Conservation (phyloP, 805 yeast species). For the Yamadazyma nakazawae region DNA sequence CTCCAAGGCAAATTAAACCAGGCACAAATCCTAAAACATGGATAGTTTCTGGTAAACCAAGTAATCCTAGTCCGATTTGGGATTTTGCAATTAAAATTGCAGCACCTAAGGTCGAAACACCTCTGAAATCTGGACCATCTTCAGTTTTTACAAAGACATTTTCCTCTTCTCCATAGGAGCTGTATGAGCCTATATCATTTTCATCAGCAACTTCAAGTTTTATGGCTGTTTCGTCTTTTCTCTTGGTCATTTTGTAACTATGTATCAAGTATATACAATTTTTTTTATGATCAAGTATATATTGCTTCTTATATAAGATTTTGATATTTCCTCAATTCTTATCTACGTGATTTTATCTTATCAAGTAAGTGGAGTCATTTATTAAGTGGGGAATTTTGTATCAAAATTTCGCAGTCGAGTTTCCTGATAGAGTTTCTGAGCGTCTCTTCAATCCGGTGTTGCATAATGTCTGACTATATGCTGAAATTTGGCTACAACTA, state of each 20-base stretch:
- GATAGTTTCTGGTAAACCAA: conserved; percentile 11
- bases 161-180: conserved; percentile 4
- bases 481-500: too few relatives aligned
- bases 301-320: neutral
- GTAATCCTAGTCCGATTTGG: conserved; percentile 12
- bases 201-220: neutral
- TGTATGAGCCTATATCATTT: neutral
- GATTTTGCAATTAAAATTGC: conserved; percentile 12
- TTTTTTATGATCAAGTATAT: neutral
- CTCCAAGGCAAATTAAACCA: conserved; percentile 10
- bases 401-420: neutral
- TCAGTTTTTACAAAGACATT: conserved; percentile 7
- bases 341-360: neutral
- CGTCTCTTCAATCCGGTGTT: neutral
- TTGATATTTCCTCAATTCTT: neutral
- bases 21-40: conserved; percentile 11
- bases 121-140: conserved; percentile 11
- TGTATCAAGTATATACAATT: neutral
- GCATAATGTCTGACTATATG: neutral
- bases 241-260: neutral
- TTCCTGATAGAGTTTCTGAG: neutral
- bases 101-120: conserved; percentile 10
- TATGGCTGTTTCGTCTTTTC: neutral
- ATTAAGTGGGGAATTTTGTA: neutral
- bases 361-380: neutral